These are phyloP conservation scores for Fusarium sp. DNA, from an alignment of 2,329 filamentous ascomycete species.

Conservation along the genomic window DNA sequence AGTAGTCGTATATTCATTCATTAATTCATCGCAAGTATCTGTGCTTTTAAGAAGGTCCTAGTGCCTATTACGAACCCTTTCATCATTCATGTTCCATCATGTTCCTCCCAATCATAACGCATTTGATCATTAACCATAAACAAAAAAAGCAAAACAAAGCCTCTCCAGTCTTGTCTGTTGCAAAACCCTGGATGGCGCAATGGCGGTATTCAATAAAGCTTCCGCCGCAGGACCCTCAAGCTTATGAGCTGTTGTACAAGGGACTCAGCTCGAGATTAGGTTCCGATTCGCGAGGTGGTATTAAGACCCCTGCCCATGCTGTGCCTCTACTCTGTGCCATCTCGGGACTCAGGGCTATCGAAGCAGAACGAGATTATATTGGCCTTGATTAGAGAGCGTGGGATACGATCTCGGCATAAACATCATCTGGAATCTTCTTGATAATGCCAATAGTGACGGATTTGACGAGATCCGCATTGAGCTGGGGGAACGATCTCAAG, in stretches of 20 bases:
- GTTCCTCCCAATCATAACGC: constrained; percentile 26
- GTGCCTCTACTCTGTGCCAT: constrained; percentile 2
- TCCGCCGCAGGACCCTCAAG: constrained; percentile 1
- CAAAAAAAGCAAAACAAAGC: background rate
- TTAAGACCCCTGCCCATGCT: constrained; percentile 25
- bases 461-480: constrained; percentile 87
- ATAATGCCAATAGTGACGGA: constrained; percentile 86
- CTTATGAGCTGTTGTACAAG: constrained; percentile 6
- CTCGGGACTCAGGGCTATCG: constrained; percentile 1
- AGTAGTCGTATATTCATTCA: constrained; percentile 39
- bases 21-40: constrained; percentile 13
- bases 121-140: constrained; percentile 34
- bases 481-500: constrained; percentile 84
- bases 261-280: constrained; percentile 14
- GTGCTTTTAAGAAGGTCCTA: background rate
- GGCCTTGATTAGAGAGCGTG: constrained; percentile 74
- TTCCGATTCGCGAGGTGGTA: constrained; percentile 31
- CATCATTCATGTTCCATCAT: constrained; percentile 19
- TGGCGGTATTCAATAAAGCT: background rate
- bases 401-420: constrained; percentile 89
- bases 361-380: background rate
- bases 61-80: background rate
- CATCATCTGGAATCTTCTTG: constrained; percentile 87
- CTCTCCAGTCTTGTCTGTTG: background rate
- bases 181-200: background rate